Evolutionary conservation across 345 rosid genomes (phyloP).

Genomic region (Adansonia digitata): DNA sequence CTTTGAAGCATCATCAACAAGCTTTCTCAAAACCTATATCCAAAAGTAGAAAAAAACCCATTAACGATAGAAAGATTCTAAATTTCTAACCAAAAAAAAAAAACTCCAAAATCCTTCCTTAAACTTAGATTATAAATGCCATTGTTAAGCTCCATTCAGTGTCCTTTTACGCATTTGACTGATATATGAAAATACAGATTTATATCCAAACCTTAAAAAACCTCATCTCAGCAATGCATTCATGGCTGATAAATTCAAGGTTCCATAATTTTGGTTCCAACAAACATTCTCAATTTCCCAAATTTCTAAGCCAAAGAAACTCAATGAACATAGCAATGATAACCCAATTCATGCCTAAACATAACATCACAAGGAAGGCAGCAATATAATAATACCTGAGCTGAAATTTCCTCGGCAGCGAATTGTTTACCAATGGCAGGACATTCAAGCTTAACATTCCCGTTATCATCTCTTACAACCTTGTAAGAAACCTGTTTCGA

Average conservation of each 20-base stretch:
- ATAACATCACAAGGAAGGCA: background rate
- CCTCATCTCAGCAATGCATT: background rate
- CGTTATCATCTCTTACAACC: constrained; percentile 85
- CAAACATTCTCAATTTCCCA: background rate
- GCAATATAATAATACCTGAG: constrained; percentile 55
- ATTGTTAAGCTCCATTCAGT: background rate
- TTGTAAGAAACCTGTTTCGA: constrained; percentile 85
- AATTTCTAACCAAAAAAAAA: background rate
- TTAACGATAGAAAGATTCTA: background rate
- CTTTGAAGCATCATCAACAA: constrained; percentile 90
- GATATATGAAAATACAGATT: too few relatives aligned
- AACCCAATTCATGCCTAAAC: background rate
- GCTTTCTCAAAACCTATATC: constrained; percentile 84
- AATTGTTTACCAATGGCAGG: constrained; percentile 88
- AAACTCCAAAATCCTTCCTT: background rate
- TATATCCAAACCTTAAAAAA: background rate
- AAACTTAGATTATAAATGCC: background rate
- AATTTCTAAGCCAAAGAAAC: background rate
- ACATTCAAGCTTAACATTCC: constrained; percentile 90
- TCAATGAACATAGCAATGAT: background rate
- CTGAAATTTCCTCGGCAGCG: constrained; percentile 96
- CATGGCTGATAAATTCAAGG: background rate
- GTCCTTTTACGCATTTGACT: background rate
- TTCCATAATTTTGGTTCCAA: background rate
- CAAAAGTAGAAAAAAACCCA: background rate